These are phyloP conservation scores for Claviceps fusiformis DNA, from an alignment of 2,329 filamentous ascomycete genomes.

Conservation along the genomic window DNA sequence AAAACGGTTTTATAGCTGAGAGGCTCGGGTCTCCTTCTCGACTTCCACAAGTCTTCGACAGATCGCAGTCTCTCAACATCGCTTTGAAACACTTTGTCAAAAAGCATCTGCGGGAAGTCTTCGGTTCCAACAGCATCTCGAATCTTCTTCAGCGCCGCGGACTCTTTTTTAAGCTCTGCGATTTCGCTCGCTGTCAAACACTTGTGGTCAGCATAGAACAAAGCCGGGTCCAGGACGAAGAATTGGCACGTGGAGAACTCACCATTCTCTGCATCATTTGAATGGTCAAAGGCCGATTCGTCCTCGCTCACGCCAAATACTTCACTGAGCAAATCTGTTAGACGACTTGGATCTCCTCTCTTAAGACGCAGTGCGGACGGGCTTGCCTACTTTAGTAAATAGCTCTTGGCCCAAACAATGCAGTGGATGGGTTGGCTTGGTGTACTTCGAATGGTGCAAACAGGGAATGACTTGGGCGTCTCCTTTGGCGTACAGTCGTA, in stretches of 20 bases:
- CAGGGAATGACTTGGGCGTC: conserved; percentile 81
- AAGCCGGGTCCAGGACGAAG: not conserved
- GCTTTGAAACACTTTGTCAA: conserved; percentile 81
- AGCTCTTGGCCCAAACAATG: conserved; percentile 98
- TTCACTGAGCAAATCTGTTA: conserved; percentile 31
- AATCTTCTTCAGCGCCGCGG: conserved; percentile 71
- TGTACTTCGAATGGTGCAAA: conserved; percentile 94
- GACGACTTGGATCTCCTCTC: not conserved
- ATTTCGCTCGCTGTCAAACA: conserved; percentile 55
- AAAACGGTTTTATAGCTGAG: conserved; percentile 54
- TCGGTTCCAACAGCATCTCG: conserved; percentile 65
- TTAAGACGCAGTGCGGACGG: not conserved
- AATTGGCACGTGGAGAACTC: conserved; percentile 8
- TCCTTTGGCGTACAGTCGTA: conserved; percentile 92
- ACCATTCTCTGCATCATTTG: conserved; percentile 70
- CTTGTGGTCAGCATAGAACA: not conserved
- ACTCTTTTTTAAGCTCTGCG: conserved; percentile 71
- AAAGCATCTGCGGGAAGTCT: conserved; percentile 66
- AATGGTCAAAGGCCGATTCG: conserved; percentile 65
- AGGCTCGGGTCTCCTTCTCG: conserved; percentile 57
- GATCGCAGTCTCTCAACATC: conserved; percentile 72
- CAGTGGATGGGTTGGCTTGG: conserved; percentile 95
- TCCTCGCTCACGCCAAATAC: conserved; percentile 89
- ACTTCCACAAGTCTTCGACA: conserved; percentile 97
- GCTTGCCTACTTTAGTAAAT: conserved; percentile 56